These are phyloP conservation scores for Gynochthodes officinalis DNA, from an alignment of 257 asterid species.

Conservation along the genomic window DNA sequence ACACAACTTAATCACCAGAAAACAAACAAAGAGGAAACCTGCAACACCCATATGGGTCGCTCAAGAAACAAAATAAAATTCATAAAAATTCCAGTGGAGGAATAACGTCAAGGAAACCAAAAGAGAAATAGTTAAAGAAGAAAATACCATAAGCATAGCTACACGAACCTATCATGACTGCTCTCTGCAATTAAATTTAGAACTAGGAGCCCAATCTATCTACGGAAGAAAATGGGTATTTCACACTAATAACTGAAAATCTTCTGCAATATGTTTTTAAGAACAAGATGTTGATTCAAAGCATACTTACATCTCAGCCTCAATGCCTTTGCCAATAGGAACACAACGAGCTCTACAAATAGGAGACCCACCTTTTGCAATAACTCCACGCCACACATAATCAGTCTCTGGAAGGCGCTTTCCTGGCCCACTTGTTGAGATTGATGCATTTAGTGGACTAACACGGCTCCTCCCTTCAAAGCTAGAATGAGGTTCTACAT, in stretches of 20 bases:
- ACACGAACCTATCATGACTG: background rate
- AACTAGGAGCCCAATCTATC: background rate
- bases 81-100: background rate
- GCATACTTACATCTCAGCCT: conserved; percentile 66
- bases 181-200: background rate
- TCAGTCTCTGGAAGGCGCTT: conserved; percentile 45
- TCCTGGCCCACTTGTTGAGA: conserved; percentile 36
- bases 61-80: background rate
- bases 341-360: conserved; percentile 98
- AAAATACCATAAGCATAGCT: background rate
- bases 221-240: background rate
- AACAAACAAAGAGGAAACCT: background rate
- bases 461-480: conserved; percentile 22
- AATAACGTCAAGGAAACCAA: background rate
- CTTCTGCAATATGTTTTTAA: background rate
- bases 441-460: conserved; percentile 34
- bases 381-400: conserved; percentile 85
- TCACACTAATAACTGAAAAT: conserved; percentile 5
- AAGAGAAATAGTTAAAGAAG: background rate
- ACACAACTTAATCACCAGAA: background rate
- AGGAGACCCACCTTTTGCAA: conserved; percentile 92
- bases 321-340: conserved; percentile 65
- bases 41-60: background rate
- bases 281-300: background rate
- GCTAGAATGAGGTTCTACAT: conserved; percentile 34